phyloP scores from a whole-genome alignment of 2,329 filamentous ascomycete genomes.

The Diplodia seriata region DNA sequence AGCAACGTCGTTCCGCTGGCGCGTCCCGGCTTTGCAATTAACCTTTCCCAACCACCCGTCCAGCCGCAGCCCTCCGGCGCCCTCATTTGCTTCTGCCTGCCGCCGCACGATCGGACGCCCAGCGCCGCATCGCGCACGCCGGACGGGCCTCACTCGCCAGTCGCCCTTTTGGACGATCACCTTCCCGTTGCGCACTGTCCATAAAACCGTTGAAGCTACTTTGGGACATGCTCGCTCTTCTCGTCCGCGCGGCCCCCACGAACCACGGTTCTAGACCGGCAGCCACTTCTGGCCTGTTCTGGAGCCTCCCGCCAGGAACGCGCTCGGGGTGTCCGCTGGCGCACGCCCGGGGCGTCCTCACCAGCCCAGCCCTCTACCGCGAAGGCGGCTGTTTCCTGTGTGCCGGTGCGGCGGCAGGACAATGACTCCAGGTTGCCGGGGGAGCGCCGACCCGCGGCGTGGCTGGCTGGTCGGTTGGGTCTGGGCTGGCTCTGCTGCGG shows the following conservation, averaged over 20 bases:
- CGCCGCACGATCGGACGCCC: slow-evolving; percentile 16
- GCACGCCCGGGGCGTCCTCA: background rate
- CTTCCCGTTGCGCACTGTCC: slow-evolving; percentile 24
- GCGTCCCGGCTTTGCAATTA: slow-evolving; percentile 11
- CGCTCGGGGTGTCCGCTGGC: slow-evolving; percentile 8
- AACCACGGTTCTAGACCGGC: slow-evolving; percentile 26
- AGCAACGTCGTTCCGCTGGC: background rate
- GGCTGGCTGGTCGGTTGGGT: slow-evolving; percentile 30
- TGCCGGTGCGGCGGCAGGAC: slow-evolving; percentile 5
- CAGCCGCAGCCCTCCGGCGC: slow-evolving; percentile 28
- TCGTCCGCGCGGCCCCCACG: slow-evolving; percentile 10
- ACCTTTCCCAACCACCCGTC: slow-evolving; percentile 26
- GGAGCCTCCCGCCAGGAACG: slow-evolving; percentile 14
- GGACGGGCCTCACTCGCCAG: background rate
- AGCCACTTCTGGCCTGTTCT: slow-evolving; percentile 6
- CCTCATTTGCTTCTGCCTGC: slow-evolving; percentile 13
- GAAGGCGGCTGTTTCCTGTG: slow-evolving; percentile 14
- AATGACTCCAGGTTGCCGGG: background rate
- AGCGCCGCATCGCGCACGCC: slow-evolving; percentile 12
- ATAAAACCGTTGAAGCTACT: slow-evolving; percentile 28
- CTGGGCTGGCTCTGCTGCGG: slow-evolving; percentile 11
- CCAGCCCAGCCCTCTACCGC: slow-evolving; percentile 6
- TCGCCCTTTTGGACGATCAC: slow-evolving; percentile 20
- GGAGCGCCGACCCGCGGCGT: slow-evolving; percentile 15
- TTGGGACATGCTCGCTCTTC: slow-evolving; percentile 11